Evolutionary conservation across 192 early-diverging fungal genomes (phyloP).

Genomic region (Coemansia asiatica): DNA sequence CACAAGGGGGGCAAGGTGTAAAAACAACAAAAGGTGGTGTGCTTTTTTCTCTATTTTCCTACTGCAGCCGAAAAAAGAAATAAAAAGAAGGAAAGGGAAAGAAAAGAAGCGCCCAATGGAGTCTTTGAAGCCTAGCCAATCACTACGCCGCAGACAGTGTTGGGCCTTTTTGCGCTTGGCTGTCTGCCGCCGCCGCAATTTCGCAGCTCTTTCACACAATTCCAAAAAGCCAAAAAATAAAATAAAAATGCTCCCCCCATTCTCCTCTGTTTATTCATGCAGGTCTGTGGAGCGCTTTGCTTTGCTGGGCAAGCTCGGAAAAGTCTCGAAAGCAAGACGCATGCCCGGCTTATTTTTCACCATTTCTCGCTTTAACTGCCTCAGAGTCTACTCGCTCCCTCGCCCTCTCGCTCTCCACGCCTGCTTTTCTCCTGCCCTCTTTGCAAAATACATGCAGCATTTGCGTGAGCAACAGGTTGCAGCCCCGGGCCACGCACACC

Average conservation of each 20-base stretch:
- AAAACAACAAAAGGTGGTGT: conserved; percentile 5
- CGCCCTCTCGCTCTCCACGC: not conserved
- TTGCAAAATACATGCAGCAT: not conserved
- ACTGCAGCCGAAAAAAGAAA: conserved; percentile 1
- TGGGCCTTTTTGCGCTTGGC: conserved; percentile 5
- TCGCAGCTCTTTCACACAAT: conserved; percentile 1
- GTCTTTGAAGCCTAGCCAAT: not conserved
- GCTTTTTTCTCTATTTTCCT: conserved; percentile 4
- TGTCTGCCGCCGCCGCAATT: conserved; percentile 6
- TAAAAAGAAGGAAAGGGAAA: not conserved
- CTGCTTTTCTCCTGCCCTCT: not conserved
- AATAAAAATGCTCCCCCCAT: not conserved
- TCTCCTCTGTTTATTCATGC: not conserved
- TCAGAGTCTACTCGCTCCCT: not conserved
- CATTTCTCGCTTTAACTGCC: not conserved
- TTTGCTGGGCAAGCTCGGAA: too few relatives aligned
- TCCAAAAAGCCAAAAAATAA: conserved; percentile 1
- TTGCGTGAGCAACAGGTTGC: not conserved
- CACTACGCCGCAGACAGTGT: not conserved
- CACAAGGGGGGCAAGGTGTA: conserved; percentile 1
- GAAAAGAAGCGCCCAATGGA: not conserved
- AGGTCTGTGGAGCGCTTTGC: not conserved
- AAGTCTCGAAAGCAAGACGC: not conserved
- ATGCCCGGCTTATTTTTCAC: not conserved
- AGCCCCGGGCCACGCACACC: not conserved